Base-by-base conservation (phyloP, 1,284 basidiomycete species). In the Malassezia arunalokei region DNA sequence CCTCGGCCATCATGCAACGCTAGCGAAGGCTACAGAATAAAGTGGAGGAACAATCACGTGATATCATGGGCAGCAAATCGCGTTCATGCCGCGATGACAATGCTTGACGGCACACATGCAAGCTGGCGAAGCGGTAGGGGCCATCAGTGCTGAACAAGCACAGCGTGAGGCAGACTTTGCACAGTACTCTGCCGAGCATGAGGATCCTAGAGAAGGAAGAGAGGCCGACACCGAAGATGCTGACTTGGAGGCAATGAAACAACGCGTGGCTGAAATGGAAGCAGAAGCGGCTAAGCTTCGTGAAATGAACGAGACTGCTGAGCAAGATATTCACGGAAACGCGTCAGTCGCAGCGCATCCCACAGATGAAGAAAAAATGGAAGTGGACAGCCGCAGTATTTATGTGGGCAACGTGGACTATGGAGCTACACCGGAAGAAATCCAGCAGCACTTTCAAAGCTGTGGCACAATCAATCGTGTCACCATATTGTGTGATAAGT, bases 381-480 rank as follows among this genome's bases (percentile, higher is more conserved):
- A 81, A 39, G 83, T 91, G 14, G 94, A 99, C 75, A 76, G 78
- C 57, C 79, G 91, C 72, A 95, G 90, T 77, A 77, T 99, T 48
- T 96, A 91, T 74, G 86, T 99, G 61, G 94, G 94, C 42, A 98
- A 98, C 76, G 92, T 99, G 51, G 94, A 99, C 78, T 99, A 98
- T 74, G 81, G 84, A 51, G 86, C 92, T 7, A 95, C 94, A 28
- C 94, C 94, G 12, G 94, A 98, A 76, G 94, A 99, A 74, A 90
- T 99, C 52, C 94, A 98, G 76, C 83, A 81, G 40, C 94, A 98
- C 75, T 99, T 99, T 77, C 86, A 90, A 72, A 84, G 90, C 27
- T 96, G 91, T 73, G 94, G 94, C 6, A 91, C 87, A 17, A 98
- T 99, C 75, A 98, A 99, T 77, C 83, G 94, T 65, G 90, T 99